Base-by-base conservation (phyloP, 495 filamentous ascomycete genomes). In the Bacidia gigantensis region DNA sequence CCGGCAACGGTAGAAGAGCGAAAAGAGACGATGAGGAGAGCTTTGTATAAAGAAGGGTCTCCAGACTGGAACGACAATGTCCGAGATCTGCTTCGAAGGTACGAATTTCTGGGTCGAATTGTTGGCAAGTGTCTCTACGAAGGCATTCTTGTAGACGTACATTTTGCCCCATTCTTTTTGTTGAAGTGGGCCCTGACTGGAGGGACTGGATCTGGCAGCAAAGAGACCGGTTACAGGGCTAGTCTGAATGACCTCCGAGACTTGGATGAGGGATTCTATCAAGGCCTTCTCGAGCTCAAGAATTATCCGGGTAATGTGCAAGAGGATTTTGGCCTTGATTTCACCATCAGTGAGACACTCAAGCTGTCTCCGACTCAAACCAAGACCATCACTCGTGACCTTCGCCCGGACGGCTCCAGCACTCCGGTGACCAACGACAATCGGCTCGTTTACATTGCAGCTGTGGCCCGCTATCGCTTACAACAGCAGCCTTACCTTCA, bases 51-150 rank as follows among this genome's bases (percentile, higher is more conserved):
- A 2, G 82, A 87, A 57, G 64, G 67, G 21, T 72, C 66, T 22
- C 42, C 65, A 0, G 73, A 77, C 2, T 87, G 77, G 73, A 73
- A 69, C 11, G 72, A 76, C 11, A 62, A 66, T 11, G 72, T 89
- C 17, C 66, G 68, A 11, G 74, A 83, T 29, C 65, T 90, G 7
- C 69, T 92, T 3, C 75, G 75, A 51, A 78, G 82, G 10, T 97
- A 89, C 61, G 90, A 97, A 61, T 99, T 99, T 56, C 70, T 95
- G 0, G 92, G 92, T 11, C 81, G 92, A 5, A 75, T 97, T 24
- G 82, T 99, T 41, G 92, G 92, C 2, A 99, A 99, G 65, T 99
- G 92, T 67, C 73, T 99, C 50, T 99, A 99, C 59, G 92, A 99
- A 68, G 89, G 90, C 1, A 97, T 99, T 46, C 74, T 99, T 11